Percentiles rank a stretch among this genome's conserved stretches.
These are phyloP conservation scores for Aspergillus bertholletiae DNA, from an alignment of 495 filamentous ascomycete genomes.

Conservation along the genomic window DNA sequence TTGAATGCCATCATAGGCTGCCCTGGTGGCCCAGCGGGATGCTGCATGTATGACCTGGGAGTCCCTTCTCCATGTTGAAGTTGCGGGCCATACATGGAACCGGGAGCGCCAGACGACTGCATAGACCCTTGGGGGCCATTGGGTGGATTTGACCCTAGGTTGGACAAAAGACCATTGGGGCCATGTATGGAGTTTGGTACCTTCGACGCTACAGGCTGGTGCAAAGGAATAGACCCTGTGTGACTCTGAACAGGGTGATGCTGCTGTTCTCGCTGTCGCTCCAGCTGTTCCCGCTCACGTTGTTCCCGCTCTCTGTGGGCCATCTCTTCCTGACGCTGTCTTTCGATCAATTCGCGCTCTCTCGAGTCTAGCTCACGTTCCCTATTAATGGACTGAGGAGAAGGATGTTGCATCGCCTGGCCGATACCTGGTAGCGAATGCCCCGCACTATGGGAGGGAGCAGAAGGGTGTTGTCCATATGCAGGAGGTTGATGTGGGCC, in stretches of 20 bases:
- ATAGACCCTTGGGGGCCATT: slow-evolving; percentile 52
- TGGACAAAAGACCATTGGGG: slow-evolving; percentile 80
- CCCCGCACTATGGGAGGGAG: slow-evolving; percentile 37
- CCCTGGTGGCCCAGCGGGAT: slow-evolving; percentile 50
- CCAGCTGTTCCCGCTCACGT: slow-evolving; percentile 63
- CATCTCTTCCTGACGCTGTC: slow-evolving; percentile 57
- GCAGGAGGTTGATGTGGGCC: slow-evolving; percentile 48
- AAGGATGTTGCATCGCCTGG: slow-evolving; percentile 49
- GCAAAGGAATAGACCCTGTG: slow-evolving; percentile 77
- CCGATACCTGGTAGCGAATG: slow-evolving; percentile 52
- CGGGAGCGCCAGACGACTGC: slow-evolving; percentile 63
- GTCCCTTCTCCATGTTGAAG: slow-evolving; percentile 59
- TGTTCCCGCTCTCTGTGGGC: slow-evolving; percentile 61
- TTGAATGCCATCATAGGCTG: slow-evolving; percentile 60
- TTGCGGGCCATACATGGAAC: slow-evolving; percentile 62
- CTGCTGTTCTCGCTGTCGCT: slow-evolving; percentile 48
- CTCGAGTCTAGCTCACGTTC: slow-evolving; percentile 52
- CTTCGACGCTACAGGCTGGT: slow-evolving; percentile 85
- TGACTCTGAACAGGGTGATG: slow-evolving; percentile 78
- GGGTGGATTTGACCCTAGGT: slow-evolving; percentile 57
- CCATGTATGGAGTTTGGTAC: slow-evolving; percentile 78
- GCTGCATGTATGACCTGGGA: slow-evolving; percentile 61
- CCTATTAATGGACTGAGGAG: slow-evolving; percentile 47
- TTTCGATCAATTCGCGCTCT: slow-evolving; percentile 46
- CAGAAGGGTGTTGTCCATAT: slow-evolving; percentile 40